Conservation (phyloP, 192 early-diverging fungal genomes). For the Entomortierella parvispora region DNA sequence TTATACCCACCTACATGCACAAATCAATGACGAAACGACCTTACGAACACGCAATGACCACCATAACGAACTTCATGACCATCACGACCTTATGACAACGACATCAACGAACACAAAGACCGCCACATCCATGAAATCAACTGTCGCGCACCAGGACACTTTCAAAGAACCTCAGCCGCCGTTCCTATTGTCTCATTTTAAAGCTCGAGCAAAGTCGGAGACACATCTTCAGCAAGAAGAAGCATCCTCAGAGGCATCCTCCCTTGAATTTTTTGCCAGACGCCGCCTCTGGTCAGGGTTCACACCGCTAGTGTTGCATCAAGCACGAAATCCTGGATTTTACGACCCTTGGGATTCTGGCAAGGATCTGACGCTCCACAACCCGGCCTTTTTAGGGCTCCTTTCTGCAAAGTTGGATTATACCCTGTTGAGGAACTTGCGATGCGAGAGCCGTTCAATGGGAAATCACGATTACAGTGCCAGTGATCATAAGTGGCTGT, state of each 20-base stretch:
- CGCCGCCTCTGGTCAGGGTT: slow-evolving; percentile 56
- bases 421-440: slow-evolving; percentile 69
- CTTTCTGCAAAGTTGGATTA: slow-evolving; percentile 81
- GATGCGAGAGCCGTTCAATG: slow-evolving; percentile 59
- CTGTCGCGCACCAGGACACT: background rate
- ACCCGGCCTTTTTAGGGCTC: slow-evolving; percentile 67
- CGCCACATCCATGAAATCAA: background rate
- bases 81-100: slow-evolving; percentile 2
- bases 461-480: slow-evolving; percentile 72
- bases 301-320: slow-evolving; percentile 47
- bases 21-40: slow-evolving; percentile 25
- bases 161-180: slow-evolving; percentile 45
- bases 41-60: slow-evolving; percentile 4
- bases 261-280: slow-evolving; percentile 27
- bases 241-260: too few species aligned
- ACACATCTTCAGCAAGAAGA: too few species aligned
- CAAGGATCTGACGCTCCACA: slow-evolving; percentile 72
- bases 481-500: slow-evolving; percentile 79
- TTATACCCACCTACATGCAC: slow-evolving; percentile 1
- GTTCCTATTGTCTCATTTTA: slow-evolving; percentile 24
- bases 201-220: too few species aligned
- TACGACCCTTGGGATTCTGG: slow-evolving; percentile 74
- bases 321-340: slow-evolving; percentile 79
- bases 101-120: background rate
- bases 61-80: background rate